phyloP scores from a whole-genome alignment of 345 rosid genomes.

The Syzygium oleosum region DNA sequence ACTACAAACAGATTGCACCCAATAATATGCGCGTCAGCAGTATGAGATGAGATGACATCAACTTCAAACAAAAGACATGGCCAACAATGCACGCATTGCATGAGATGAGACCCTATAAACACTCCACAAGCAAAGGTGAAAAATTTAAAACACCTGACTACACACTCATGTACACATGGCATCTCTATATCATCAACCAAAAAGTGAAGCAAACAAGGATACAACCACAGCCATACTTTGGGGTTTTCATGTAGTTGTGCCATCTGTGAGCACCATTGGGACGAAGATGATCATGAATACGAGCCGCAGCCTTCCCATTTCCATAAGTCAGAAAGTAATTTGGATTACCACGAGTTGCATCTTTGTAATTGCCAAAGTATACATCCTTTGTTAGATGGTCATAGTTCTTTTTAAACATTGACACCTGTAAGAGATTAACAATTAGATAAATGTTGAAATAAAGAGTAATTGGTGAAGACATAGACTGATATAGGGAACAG shows the following conservation, averaged over 20 bases:
- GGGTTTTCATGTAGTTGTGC: conserved; percentile 84
- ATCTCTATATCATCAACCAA: neutral
- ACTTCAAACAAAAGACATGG: neutral
- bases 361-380: conserved; percentile 82
- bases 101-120: neutral
- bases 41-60: neutral
- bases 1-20: conserved; percentile 13
- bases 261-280: conserved; percentile 99
- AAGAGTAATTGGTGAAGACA: neutral
- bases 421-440: conserved; percentile 35
- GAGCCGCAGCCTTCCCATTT: conserved; percentile 96
- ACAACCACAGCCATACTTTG: conserved; percentile 33
- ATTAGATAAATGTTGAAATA: neutral
- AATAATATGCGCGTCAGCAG: neutral
- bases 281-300: conserved; percentile 84
- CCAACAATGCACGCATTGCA: neutral
- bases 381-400: conserved; percentile 86
- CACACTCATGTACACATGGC: neutral
- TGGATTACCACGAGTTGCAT: conserved; percentile 83
- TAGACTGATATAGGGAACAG: neutral
- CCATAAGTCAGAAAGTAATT: conserved; percentile 92
- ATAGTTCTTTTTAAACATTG: conserved; percentile 91
- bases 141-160: neutral
- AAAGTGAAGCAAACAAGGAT: neutral
- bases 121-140: neutral